Conservation (phyloP, 805 yeast genomes). For the Starmerella stigmatis region DNA sequence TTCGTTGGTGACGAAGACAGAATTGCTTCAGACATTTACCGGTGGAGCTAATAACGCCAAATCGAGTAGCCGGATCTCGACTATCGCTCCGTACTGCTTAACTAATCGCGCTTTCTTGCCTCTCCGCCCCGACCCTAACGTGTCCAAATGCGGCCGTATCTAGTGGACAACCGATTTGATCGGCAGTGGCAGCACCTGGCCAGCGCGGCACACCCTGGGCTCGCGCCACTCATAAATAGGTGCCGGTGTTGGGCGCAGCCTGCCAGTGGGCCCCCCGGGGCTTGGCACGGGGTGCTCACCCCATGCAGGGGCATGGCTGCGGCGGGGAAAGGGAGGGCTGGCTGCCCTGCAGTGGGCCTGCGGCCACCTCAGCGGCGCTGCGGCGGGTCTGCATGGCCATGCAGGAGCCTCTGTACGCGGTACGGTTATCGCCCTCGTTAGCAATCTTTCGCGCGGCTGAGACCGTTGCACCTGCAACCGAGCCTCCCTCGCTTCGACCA, state of each 20-base stretch:
- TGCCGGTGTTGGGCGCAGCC: too few relatives aligned
- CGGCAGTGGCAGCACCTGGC: too few relatives aligned
- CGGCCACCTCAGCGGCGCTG: slow-evolving; percentile 1
- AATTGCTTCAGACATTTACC: slow-evolving; percentile 14
- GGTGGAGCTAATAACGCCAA: background rate
- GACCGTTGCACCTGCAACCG: too few relatives aligned
- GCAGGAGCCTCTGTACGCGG: background rate
- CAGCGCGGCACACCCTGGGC: background rate
- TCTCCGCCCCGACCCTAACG: background rate
- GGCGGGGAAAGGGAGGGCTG: too few relatives aligned
- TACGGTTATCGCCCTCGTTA: background rate
- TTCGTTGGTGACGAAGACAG: slow-evolving; percentile 23
- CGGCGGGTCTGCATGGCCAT: slow-evolving; percentile 1
- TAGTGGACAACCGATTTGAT: background rate
- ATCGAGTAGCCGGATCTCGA: slow-evolving; percentile 3
- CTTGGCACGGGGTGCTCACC: too few relatives aligned
- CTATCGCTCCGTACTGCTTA: slow-evolving; percentile 1
- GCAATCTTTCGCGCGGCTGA: slow-evolving; percentile 1
- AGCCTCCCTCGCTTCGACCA: too few relatives aligned
- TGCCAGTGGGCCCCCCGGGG: too few relatives aligned
- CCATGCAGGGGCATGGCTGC: too few relatives aligned
- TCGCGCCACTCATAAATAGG: too few relatives aligned
- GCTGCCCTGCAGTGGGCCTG: background rate
- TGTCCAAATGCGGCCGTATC: background rate
- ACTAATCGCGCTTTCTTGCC: background rate